Conservation (phyloP, 2,329 filamentous ascomycete species). For the Talaromyces sp. region DNA sequence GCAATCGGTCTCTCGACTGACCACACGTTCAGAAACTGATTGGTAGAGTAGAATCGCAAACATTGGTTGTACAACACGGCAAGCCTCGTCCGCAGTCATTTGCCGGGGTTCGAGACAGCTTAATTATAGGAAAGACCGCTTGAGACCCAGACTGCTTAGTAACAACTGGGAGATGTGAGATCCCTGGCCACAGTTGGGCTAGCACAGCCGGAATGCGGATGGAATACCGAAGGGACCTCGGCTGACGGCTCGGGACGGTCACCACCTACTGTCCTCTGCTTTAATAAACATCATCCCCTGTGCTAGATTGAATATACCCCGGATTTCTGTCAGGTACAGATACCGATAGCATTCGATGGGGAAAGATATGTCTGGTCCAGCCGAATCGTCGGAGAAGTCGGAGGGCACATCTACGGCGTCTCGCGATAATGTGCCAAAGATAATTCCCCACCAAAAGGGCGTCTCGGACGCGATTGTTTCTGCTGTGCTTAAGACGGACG, state of each 20-base stretch:
- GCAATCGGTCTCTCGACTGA: neutral
- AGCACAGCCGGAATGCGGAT: neutral
- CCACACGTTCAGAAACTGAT: neutral
- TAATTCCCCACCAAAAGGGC: conserved; percentile 16
- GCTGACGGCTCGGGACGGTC: conserved; percentile 1
- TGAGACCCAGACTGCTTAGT: neutral
- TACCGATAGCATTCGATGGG: neutral
- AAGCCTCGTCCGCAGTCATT: neutral
- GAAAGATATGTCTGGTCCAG: neutral
- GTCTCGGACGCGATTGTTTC: conserved; percentile 1
- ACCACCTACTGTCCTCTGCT: neutral
- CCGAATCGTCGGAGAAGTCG: neutral
- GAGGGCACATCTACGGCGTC: neutral
- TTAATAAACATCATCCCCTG: neutral
- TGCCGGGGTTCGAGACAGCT: neutral
- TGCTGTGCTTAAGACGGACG: conserved; percentile 17
- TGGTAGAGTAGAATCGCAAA: neutral
- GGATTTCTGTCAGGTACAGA: neutral
- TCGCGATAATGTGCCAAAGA: conserved; percentile 12
- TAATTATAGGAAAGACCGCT: neutral
- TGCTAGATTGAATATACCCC: neutral
- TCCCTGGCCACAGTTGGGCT: neutral
- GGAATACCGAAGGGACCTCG: conserved; percentile 8
- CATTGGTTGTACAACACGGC: neutral
- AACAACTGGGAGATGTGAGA: too few species aligned